Base-by-base conservation (phyloP, 805 yeast species). In the Saccharomycopsis fibuligera region DNA sequence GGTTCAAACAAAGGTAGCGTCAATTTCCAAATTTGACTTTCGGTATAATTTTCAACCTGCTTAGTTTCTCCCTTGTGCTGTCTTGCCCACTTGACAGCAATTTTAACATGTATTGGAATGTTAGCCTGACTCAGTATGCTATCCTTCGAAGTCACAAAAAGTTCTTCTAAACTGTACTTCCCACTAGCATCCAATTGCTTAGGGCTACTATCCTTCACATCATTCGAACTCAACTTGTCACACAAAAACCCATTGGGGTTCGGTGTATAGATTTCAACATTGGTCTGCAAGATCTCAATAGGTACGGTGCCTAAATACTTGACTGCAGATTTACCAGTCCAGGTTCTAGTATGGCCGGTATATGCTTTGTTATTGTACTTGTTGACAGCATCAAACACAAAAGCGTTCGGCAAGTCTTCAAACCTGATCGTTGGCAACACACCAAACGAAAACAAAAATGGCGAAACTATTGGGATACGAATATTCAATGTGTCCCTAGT, bases 1-100 rank as follows among this genome's bases (percentile, higher is more conserved):
- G 93, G 91, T 58, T 85, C 91, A 49, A 79, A 69, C 43, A 81
- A 68, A 2, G 90, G 86, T 17, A 85, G 58, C 1, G 70, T 62
- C 2, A 81, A 67, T 45, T 77, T 78, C 72, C 80, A 74, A 10
- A 73, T 64, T 8, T 64, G 63, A 3, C 68, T 62, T 1, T 54
- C 55, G 45, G 59, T 75, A 3, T 44, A 54, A 51, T 69, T 72
- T 29, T 38, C 4, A 6, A 25, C 12, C n/a, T 36, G 33, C 16
- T 6, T 17, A 8, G 39, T 23, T 9, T 21, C 14, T 2, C 56
- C 59, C 1, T 53, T 47, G 0, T 49, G 57, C 31, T 48, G 41
- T 38, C 76, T 56, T 48, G 55, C 63, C 74, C 74, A 73, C 22
- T 57, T 58, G 19, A 71, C 54, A 0, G 37, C 49, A 1, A 61